Evolutionary conservation across 495 filamentous ascomycete genomes (phyloP), one percentile per base, ranked within the genome.

Genomic region (Diplogelasinospora grovesii): DNA sequence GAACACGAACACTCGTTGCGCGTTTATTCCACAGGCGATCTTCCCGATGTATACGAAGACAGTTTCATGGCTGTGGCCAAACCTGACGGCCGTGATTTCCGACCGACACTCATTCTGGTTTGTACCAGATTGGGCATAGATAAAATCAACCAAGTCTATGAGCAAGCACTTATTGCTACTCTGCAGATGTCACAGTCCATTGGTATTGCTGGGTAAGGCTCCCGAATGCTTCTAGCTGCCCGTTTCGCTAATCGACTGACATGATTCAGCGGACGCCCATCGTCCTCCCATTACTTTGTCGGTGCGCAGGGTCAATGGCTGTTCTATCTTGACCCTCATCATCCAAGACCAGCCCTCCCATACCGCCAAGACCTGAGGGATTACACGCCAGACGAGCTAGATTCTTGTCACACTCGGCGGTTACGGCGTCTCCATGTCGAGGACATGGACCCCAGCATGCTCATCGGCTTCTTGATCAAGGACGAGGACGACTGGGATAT

Each of bases 391-490:
- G 83, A 85, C 43, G 89, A 96, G 24, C 47, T 94, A 9, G 79
- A 83, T 50, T 82, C 79, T 2, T 96, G 87, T 55, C 89, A 99
- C 59, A 96, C 89, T 3, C 75, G 84, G 32, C 78, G 93, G 23
- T 53, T 97, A 14, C 78, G 92, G 22, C 72, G 86, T 29, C 69
- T 99, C 20, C 82, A 89, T 41, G 71, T 97, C 23, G 77, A 79
- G 42, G 92, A 97, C 41, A 90, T 97, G 88, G 93, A 99, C 53
- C 93, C 93, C 6, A 95, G 89, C 60, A 99, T 99, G 93, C 68
- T 99, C 21, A 85, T 99, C 39, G 93, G 84, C n/a, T 97, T 99
- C 51, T 66, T 99, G 4, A 89, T 99, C 43, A 72, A 70, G 22
- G 73, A 87, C 48, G 80, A 86, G 47, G 72, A 77, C 18, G 93